Evolutionary conservation across 1,284 basidiomycete genomes (phyloP), one percentile per base, ranked within the genome.

Genomic region (Puccinia brachypodii): DNA sequence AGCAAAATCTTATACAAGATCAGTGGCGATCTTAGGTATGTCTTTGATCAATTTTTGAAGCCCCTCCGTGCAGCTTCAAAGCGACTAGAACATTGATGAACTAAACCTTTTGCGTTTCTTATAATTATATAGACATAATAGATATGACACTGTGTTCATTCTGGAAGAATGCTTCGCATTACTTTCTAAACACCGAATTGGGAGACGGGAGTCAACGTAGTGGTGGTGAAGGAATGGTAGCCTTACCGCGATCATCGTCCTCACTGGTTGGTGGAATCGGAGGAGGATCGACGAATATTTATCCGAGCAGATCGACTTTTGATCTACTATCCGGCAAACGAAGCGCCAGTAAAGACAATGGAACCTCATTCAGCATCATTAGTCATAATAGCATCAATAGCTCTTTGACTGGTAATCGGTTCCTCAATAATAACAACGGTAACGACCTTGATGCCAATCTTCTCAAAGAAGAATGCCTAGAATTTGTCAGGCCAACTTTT

Each of bases 121-220:
- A 1, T 6, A 53, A 31, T 60, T n/a, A 47, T 69, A 0, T 40
- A 81, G 80, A 81, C 40, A 81, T 76, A 16, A 81, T 75, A 19
- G 80, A 81, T 33, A 81, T 81, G 80, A 60, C 64, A 22, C 68
- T 81, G 44, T 68, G 40, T 50, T 31, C 76, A 33, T 68, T 81
- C 38, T 81, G 80, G 80, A 75, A 68, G 50, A 75, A 81, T n/a
- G 80, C 73, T n/a, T 68, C 73, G 6, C 50, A 69, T 60, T 74
- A 76, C 64, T 44, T 75, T 28, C 58, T 38, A n/a, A 14, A 75
- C 19, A 56, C 40, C 36, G 56, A 62, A 66, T 36, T 60, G 53
- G 25, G 25, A 11, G 53, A 73, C 13, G 31, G n/a, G 42, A 25
- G 50, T 22, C 36, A 33, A 25, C 28, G 8, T 31, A 25, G 11